phyloP scores from a whole-genome alignment of 2,329 filamentous ascomycete species.

The Colletotrichum noveboracense region DNA sequence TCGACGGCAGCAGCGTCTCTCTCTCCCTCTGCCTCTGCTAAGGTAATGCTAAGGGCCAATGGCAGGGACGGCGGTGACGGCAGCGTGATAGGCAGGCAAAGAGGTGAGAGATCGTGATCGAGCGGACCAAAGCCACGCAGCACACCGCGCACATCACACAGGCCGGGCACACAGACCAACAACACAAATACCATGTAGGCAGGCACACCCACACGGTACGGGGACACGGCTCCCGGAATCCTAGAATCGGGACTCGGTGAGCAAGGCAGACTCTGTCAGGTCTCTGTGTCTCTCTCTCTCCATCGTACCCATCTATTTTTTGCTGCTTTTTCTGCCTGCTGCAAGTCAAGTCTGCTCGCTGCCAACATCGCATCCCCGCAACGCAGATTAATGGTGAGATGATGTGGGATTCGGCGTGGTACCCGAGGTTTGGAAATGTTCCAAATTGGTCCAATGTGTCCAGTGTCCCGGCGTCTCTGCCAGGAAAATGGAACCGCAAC shows the following conservation, averaged over 20 bases:
- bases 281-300: too few species aligned
- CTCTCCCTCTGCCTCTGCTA: not conserved
- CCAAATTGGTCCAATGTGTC: not conserved
- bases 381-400: not conserved
- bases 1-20: not conserved
- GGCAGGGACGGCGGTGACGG: not conserved
- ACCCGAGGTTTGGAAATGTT: not conserved
- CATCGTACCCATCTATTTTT: not conserved
- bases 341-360: not conserved
- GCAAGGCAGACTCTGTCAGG: not conserved
- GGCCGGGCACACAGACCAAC: not conserved
- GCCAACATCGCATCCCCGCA: not conserved
- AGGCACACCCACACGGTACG: not conserved
- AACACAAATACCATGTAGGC: not conserved
- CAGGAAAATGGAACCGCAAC: not conserved
- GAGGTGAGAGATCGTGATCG: not conserved
- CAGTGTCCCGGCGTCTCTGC: not conserved
- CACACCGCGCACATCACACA: not conserved
- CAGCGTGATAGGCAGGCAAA: not conserved
- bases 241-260: not conserved
- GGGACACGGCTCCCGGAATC: not conserved
- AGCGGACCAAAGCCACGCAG: not conserved
- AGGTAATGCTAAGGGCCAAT: not conserved
- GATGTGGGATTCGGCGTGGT: not conserved
- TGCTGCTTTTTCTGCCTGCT: not conserved